Conservation (phyloP, 2,329 filamentous ascomycete genomes). For the Ceratocystis papillata region DNA sequence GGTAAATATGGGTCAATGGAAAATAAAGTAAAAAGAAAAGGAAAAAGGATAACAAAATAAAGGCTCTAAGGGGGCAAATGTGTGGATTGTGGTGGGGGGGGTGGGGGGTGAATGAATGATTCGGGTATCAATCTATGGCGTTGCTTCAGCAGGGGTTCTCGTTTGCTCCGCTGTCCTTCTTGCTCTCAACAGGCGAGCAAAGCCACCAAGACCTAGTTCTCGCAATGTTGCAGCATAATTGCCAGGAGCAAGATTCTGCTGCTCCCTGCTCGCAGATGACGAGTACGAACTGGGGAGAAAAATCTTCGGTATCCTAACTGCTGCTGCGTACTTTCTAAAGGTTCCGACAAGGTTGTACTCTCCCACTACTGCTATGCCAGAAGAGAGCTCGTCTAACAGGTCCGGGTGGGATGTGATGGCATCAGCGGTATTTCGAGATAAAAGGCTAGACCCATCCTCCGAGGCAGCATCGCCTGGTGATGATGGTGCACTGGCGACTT, state of each 20-base stretch:
- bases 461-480: constrained; percentile 6
- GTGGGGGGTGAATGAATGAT: constrained; percentile 1
- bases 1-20: too few relatives aligned
- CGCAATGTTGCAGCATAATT: constrained; percentile 19
- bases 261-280: not conserved
- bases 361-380: constrained; percentile 45
- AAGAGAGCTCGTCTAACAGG: constrained; percentile 37
- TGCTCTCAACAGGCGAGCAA: constrained; percentile 15
- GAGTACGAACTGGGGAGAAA: constrained; percentile 4
- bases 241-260: constrained; percentile 12
- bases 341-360: constrained; percentile 45
- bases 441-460: constrained; percentile 9
- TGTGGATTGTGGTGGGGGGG: not conserved
- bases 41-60: too few relatives aligned
- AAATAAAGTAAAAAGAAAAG: too few relatives aligned
- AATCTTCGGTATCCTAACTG: constrained; percentile 16
- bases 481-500: constrained; percentile 7
- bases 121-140: constrained; percentile 15
- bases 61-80: too few relatives aligned
- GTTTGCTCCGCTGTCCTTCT: constrained; percentile 10
- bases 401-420: constrained; percentile 10
- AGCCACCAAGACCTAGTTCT: constrained; percentile 15
- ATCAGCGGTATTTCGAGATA: not conserved
- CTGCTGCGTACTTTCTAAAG: constrained; percentile 23
- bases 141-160: not conserved